Percentiles rank a stretch among this genome's conserved stretches.
Conservation (phyloP, 345 rosid species). For the Dovyalis caffra region DNA sequence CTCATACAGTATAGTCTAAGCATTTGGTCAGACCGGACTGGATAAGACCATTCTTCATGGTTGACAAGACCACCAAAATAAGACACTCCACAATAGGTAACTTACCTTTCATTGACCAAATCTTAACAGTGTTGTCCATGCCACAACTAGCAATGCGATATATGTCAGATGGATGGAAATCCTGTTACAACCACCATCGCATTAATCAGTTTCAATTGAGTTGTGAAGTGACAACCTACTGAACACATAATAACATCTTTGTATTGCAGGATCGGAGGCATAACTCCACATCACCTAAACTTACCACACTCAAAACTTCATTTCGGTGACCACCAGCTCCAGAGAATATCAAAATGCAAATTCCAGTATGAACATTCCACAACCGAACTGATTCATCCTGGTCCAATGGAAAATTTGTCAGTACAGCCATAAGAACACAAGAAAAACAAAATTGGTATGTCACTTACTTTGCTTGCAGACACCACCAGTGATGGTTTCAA, state of each 20-base stretch:
- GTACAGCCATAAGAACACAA: constrained; percentile 13
- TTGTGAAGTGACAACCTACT: neutral
- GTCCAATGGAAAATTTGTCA: constrained; percentile 13
- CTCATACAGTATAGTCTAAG: neutral
- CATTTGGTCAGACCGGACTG: neutral
- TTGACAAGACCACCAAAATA: neutral
- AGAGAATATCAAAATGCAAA: constrained; percentile 92
- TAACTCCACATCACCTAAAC: constrained; percentile 12
- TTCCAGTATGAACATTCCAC: constrained; percentile 96
- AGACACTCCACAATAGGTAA: neutral
- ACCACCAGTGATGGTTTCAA: constrained; percentile 81
- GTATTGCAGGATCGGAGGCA: neutral
- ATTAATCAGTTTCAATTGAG: neutral
- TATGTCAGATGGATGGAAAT: constrained; percentile 90
- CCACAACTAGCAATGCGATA: constrained; percentile 90
- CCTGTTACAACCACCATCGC: constrained; percentile 44
- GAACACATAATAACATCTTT: neutral
- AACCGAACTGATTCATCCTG: constrained; percentile 97
- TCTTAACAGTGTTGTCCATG: constrained; percentile 90
- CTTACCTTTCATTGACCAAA: constrained; percentile 98
- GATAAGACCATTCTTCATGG: neutral
- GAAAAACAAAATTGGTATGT: neutral
- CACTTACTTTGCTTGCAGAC: constrained; percentile 87
- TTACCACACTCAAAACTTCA: constrained; percentile 95
- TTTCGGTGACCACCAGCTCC: constrained; percentile 99